Percentiles rank a stretch among this genome's conserved stretches.
phyloP scores from a whole-genome alignment of 257 asterid genomes.

The Solanum corneliomulleri region DNA sequence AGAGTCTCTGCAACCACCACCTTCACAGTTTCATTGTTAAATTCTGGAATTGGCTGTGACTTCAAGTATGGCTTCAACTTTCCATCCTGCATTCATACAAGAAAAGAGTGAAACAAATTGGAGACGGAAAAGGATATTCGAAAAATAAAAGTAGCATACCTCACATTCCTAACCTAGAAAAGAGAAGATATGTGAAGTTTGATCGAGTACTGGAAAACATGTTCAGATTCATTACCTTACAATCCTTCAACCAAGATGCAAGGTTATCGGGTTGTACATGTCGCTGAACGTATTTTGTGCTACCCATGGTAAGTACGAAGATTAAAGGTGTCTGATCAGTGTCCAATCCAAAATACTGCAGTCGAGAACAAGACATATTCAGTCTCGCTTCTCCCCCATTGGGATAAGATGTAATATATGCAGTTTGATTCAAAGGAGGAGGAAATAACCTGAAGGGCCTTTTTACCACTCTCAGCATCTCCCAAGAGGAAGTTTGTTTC shows the following conservation, averaged over 20 bases:
- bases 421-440: background rate
- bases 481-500: conserved; percentile 65
- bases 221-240: conserved; percentile 21
- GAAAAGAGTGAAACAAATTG: background rate
- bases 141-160: background rate
- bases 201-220: background rate
- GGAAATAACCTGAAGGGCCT: conserved; percentile 61
- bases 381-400: background rate
- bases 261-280: conserved; percentile 49
- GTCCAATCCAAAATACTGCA: conserved; percentile 69
- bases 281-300: conserved; percentile 44
- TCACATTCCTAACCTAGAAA: background rate
- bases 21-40: conserved; percentile 67
- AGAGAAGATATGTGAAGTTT: background rate
- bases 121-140: background rate
- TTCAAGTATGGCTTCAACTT: conserved; percentile 40
- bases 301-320: conserved; percentile 33
- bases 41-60: conserved; percentile 77
- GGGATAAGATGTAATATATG: background rate
- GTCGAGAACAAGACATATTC: background rate
- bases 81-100: conserved; percentile 41
- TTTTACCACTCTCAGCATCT: conserved; percentile 44
- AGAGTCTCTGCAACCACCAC: conserved; percentile 64
- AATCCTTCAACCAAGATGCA: conserved; percentile 60
- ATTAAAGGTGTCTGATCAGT: conserved; percentile 52